Base-by-base conservation (phyloP, 2,329 filamentous ascomycete genomes). In the Claviceps purpurea region DNA sequence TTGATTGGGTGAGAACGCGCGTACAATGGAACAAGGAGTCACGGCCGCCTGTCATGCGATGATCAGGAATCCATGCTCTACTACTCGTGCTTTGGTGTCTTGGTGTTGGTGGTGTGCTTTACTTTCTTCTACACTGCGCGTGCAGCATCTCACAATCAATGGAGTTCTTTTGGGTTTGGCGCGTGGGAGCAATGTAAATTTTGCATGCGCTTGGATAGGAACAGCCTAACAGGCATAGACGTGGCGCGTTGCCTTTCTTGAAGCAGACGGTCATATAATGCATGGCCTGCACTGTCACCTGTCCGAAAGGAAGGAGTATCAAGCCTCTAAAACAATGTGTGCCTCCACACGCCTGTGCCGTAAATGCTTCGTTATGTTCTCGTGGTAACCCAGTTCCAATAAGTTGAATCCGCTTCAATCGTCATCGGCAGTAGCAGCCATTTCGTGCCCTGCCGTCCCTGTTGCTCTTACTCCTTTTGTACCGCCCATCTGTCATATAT, bases 21-120 rank as follows among this genome's bases (percentile, higher is more conserved):
- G 89, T 97, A 30, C 89, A 88, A 68, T 97, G 93, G 89, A 97
- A 97, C 66, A 95, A 93, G 70, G 91, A 96, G 68, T 84, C 82
- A 4, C 77, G 93, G 55, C 90, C 91, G 56, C 93, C 93, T 2
- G 83, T 95, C 50, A 95, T 96, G 90, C 79, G 89, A 70, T 97
- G 75, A 50, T 40, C 8, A 26, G n/a, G 11, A 13, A 14, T 3
- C 3, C 18, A 47, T 34, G 37, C 18, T n/a, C 11, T 7, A 8
- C 5, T 34, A 8, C 44, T 4, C 20, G 8, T 26, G 34, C 20
- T 40, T 10, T 49, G 6, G 37, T 18, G 7, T 41, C 7, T 37
- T 40, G 37, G 30, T 50, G 38, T 18, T 37, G 22, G 14, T 40
- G 37, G 26, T 37, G 22, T 50, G 5, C 22, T 26, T 11, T 42